A percentile compares a stretch with the other conserved stretches of the same genome.
phyloP scores from a whole-genome alignment of 1,139 yeast species.

The Kurtzmaniella natalensis region DNA sequence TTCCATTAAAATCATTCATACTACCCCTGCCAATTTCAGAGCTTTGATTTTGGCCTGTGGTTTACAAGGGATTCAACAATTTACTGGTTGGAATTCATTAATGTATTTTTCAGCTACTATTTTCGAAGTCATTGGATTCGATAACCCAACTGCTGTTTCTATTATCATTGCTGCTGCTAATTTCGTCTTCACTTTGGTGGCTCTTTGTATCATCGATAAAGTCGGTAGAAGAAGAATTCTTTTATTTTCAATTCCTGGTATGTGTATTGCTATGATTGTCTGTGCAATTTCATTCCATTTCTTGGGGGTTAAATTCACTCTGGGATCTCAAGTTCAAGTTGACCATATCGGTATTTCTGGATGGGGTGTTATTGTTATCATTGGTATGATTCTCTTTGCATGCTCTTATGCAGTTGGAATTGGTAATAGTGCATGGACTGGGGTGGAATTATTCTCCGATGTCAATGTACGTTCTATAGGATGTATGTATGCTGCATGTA shows the following conservation, averaged over 20 bases:
- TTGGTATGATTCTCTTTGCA: constrained; percentile 55
- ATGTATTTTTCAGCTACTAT: constrained; percentile 92
- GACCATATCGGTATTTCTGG: constrained; percentile 51
- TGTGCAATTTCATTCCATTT: constrained; percentile 89
- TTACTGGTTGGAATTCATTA: constrained; percentile 90
- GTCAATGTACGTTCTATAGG: constrained; percentile 86
- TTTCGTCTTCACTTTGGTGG: constrained; percentile 77
- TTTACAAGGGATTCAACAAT: constrained; percentile 91
- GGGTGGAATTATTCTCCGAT: constrained; percentile 80
- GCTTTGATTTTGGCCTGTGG: constrained; percentile 89
- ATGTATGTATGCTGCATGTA: constrained; percentile 85
- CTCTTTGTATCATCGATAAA: constrained; percentile 77
- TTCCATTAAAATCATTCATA: constrained; percentile 65
- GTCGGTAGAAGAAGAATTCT: constrained; percentile 83
- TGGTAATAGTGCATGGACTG: constrained; percentile 98
- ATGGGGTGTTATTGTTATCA: constrained; percentile 84
- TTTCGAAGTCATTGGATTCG: constrained; percentile 83
- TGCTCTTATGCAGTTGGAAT: constrained; percentile 91
- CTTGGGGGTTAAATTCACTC: constrained; percentile 55
- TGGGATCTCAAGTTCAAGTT: constrained; percentile 40
- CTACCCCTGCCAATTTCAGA: constrained; percentile 75
- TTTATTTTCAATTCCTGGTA: constrained; percentile 70
- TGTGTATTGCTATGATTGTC: constrained; percentile 69
- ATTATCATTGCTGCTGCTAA: constrained; percentile 89
- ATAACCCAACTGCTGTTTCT: constrained; percentile 88